A percentile compares a stretch with the other conserved stretches of the same genome.
Conservation (phyloP, 1,284 basidiomycete genomes). For the Ceraceosorus bombacis region DNA sequence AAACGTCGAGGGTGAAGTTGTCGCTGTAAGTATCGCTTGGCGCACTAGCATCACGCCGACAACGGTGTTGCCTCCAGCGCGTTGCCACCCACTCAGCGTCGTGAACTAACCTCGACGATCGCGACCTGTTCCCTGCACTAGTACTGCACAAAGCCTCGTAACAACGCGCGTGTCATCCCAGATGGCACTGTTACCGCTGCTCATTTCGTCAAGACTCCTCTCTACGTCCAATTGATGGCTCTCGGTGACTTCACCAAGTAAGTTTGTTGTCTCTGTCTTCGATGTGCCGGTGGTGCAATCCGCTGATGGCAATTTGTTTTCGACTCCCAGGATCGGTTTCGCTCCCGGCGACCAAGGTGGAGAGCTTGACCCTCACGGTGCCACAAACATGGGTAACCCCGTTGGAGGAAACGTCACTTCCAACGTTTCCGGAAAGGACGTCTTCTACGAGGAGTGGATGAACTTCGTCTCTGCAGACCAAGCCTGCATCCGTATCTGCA, state of each 20-base stretch:
- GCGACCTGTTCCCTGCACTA: no score
- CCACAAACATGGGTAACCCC: constrained; percentile 52
- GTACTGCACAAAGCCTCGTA: constrained; percentile 60
- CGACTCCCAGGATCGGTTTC: constrained; percentile 24
- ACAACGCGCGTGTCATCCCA: constrained; percentile 48
- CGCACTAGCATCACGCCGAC: no score
- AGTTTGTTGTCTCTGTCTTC: not conserved
- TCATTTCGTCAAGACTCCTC: constrained; percentile 46
- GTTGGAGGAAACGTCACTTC: constrained; percentile 55
- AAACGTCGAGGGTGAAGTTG: constrained; percentile 61
- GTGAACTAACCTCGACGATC: no score
- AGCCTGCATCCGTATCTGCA: constrained; percentile 48
- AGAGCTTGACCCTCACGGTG: constrained; percentile 48
- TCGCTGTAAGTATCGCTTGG: constrained; percentile 49
- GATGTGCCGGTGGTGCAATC: not conserved
- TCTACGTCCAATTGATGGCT: constrained; percentile 53
- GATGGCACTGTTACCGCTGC: constrained; percentile 45
- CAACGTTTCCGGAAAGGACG: constrained; percentile 53
- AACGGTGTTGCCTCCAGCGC: no score
- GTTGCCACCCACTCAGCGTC: no score
- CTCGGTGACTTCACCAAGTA: constrained; percentile 45
- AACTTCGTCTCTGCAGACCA: constrained; percentile 44
- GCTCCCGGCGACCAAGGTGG: constrained; percentile 37
- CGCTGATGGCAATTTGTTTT: not conserved
- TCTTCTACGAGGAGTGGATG: constrained; percentile 55